Evolutionary conservation across 108 stramenopile species (phyloP), one percentile per base, ranked within the genome.

Genomic region (Nitzschia sp.): DNA sequence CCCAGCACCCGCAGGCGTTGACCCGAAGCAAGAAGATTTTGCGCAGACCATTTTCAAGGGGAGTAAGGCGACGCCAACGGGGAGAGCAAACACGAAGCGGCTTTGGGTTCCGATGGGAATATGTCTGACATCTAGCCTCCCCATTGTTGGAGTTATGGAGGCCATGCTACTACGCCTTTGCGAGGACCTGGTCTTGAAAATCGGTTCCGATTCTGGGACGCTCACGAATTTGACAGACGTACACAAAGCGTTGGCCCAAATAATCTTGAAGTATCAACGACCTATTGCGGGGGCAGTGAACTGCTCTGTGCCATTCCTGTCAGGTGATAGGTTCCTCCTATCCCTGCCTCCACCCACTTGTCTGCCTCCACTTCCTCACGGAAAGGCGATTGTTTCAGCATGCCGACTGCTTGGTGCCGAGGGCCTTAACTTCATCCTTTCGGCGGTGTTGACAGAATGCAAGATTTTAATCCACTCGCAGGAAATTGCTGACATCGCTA

Each of bases 101-200:
- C 75, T 92, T 18, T 95, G 93, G 93, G 89, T 91, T 3, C 93
- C 93, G 0, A 79, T 95, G 23, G 93, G 83, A 1, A 89, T 95
- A 53, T 87, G 85, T 36, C 28, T 95, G 17, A 87, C 89, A 24
- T 77, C 89, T 11, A 84, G 68, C 24, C 60, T 95, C 24, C 91
- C 93, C 26, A 92, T 95, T 46, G 70, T 95, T 54, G 93, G 93
- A 24, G 64, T 86, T 3, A 72, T 92, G 67, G 93, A 95, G 64
- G 89, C 86, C 15, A 82, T 95, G 58, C 70, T 95, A 0, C 66
- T 95, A 17, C 70, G 93, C 54, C 64, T 87, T 42, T 95, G 93
- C 67, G 86, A 90, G 76, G 84, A 82, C 11, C 64, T 92, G 55
- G 76, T 72, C 26, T 62, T 78, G 25, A 63, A 66, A 33, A 68